A percentile compares a stretch with the other conserved stretches of the same genome.
Conservation (phyloP, 176 grass and related monocot species). For the Zoysia pacifica region DNA sequence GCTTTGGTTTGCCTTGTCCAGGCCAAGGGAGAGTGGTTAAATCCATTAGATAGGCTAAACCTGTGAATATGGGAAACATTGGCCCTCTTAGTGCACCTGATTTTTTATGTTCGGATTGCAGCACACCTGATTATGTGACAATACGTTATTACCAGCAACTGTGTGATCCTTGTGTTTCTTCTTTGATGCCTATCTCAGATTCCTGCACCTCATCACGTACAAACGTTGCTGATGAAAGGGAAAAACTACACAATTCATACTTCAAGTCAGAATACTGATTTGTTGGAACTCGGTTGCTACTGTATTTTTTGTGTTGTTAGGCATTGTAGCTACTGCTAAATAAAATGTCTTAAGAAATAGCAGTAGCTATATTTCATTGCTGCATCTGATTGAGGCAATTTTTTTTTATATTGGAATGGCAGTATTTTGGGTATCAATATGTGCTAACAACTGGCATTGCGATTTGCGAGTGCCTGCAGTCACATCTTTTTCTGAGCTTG, state of each 20-base stretch:
- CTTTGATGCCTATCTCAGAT: neutral
- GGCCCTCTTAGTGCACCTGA: neutral
- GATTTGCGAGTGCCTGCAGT: neutral
- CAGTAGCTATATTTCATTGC: neutral
- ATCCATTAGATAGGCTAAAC: neutral
- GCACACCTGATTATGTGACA: neutral
- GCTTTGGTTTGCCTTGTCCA: neutral
- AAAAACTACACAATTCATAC: neutral
- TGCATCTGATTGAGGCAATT: neutral
- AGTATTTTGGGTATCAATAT: neutral
- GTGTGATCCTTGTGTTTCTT: conserved; percentile 8
- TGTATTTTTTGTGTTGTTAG: neutral
- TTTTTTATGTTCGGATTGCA: neutral
- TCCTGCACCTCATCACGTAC: neutral
- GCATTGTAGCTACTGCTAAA: neutral
- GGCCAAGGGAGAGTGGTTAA: neutral
- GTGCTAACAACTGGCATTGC: neutral
- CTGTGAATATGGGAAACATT: neutral
- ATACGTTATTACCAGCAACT: conserved; percentile 2
- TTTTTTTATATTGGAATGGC: neutral
- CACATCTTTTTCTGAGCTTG: conserved; percentile 3
- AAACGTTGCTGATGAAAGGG: conserved; percentile 2
- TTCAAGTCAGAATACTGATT: neutral
- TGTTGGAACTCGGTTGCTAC: neutral
- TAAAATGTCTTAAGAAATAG: neutral